Evolutionary conservation across 2,329 filamentous ascomycete genomes (phyloP).

Genomic region (Colletotrichum phormii): DNA sequence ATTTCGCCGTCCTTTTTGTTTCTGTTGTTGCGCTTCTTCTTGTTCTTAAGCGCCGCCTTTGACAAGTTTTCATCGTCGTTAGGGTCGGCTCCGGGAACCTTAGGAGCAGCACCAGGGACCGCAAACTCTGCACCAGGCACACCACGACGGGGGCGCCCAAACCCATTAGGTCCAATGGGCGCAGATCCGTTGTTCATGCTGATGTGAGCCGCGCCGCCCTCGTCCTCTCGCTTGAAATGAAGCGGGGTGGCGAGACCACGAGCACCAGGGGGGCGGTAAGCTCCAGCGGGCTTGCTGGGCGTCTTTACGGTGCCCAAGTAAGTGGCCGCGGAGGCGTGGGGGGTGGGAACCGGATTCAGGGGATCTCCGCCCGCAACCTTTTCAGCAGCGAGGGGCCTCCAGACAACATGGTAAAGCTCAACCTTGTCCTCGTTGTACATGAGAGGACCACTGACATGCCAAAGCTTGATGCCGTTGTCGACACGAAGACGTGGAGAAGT

Average conservation of each 20-base stretch:
- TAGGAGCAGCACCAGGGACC: slow-evolving; percentile 74
- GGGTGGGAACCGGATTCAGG: slow-evolving; percentile 77
- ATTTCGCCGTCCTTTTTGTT: slow-evolving; percentile 83
- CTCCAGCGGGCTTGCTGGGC: slow-evolving; percentile 95
- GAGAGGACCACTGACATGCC: slow-evolving; percentile 88
- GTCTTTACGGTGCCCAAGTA: slow-evolving; percentile 92
- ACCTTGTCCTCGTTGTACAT: slow-evolving; percentile 97
- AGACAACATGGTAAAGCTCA: slow-evolving; percentile 90
- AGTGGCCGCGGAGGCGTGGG: slow-evolving; percentile 84
- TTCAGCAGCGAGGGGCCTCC: slow-evolving; percentile 80
- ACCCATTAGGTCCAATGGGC: slow-evolving; percentile 80
- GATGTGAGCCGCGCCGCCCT: slow-evolving; percentile 90
- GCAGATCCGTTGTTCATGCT: slow-evolving; percentile 82
- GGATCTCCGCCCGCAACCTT: slow-evolving; percentile 75
- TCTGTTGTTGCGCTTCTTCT: slow-evolving; percentile 95
- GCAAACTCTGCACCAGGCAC: slow-evolving; percentile 88
- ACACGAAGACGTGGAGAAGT: slow-evolving; percentile 95
- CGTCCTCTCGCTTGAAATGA: slow-evolving; percentile 97
- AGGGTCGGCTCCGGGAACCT: slow-evolving; percentile 71
- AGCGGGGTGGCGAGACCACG: slow-evolving; percentile 89
- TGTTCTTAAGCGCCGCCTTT: slow-evolving; percentile 92
- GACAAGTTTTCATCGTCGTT: slow-evolving; percentile 79
- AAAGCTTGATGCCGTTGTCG: slow-evolving; percentile 95
- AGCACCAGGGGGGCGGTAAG: slow-evolving; percentile 94
- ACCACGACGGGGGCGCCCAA: slow-evolving; percentile 78